A percentile compares a stretch with the other conserved stretches of the same genome.
Evolutionary conservation across 768 basidiomycete species (phyloP).

Genomic region (Kondoa subrosea): DNA sequence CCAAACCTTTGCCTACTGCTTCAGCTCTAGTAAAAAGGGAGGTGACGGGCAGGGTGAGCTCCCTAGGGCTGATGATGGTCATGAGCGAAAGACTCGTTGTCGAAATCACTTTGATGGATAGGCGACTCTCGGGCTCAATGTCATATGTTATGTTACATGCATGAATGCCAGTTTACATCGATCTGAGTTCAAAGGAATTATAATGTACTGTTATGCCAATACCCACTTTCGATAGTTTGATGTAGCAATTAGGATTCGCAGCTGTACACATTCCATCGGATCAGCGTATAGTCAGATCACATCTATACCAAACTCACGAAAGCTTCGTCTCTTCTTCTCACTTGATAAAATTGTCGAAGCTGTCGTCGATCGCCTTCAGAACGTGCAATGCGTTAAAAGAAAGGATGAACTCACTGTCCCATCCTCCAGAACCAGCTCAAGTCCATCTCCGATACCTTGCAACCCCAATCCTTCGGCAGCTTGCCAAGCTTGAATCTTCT

Average conservation of each 20-base stretch:
- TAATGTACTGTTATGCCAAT: not conserved
- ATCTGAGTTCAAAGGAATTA: no score
- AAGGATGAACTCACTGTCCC: not conserved
- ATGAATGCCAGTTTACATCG: no score
- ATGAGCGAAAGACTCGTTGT: not conserved
- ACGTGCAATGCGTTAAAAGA: not conserved
- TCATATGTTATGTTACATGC: no score
- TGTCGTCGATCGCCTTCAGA: not conserved
- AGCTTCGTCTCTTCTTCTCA: not conserved
- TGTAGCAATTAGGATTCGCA: not conserved
- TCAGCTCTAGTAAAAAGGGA: constrained; percentile 11
- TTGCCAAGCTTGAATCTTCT: not conserved
- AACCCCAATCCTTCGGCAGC: not conserved
- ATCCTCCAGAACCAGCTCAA: not conserved
- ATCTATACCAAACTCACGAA: no score
- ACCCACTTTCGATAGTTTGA: not conserved
- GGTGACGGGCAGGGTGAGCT: not conserved
- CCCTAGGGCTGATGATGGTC: not conserved
- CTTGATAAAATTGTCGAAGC: not conserved
- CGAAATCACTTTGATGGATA: not conserved
- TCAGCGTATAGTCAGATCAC: not conserved
- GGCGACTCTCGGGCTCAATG: no score
- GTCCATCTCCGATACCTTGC: not conserved
- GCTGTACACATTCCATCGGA: not conserved
- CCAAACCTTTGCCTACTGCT: constrained; percentile 17